A percentile compares a stretch with the other conserved stretches of the same genome.
Evolutionary conservation across 176 grass and related monocot species (phyloP).

Genomic region (Lolium rigidum): DNA sequence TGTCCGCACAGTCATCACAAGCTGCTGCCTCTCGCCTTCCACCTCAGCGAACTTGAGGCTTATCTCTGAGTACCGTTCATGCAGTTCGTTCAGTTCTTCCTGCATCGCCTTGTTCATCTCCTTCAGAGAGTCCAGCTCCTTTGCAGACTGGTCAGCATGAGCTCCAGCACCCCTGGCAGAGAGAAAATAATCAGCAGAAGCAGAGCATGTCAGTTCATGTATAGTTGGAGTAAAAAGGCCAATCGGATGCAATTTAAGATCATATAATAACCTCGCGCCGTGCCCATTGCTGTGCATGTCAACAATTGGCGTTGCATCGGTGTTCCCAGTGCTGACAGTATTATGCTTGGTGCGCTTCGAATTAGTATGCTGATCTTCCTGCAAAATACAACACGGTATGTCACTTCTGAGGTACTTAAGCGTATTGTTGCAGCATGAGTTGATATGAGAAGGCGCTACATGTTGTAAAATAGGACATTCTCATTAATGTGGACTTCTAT

Average conservation of each 20-base stretch:
- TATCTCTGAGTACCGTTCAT: conserved; percentile 86
- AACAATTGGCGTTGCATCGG: conserved; percentile 5
- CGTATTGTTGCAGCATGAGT: conserved; percentile 43
- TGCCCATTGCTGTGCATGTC: conserved; percentile 38
- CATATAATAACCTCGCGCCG: conserved; percentile 45
- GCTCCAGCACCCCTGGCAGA: conserved; percentile 43
- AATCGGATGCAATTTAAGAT: neutral
- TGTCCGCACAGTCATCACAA: conserved; percentile 89
- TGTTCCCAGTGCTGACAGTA: neutral
- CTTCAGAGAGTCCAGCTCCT: conserved; percentile 63
- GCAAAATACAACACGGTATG: conserved; percentile 39
- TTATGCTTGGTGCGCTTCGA: conserved; percentile 53
- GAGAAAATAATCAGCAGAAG: neutral
- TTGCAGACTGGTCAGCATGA: conserved; percentile 29
- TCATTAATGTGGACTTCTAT: conserved; percentile 32
- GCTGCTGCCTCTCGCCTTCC: conserved; percentile 97
- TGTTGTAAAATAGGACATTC: conserved; percentile 33
- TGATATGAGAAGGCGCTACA: conserved; percentile 34
- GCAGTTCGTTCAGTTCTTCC: conserved; percentile 89
- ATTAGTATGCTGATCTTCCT: conserved; percentile 51
- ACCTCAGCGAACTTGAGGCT: conserved; percentile 96
- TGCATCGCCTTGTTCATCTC: conserved; percentile 77
- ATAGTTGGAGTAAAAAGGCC: neutral
- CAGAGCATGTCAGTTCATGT: conserved; percentile 6
- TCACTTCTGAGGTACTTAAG: conserved; percentile 34